phyloP scores from a whole-genome alignment of 2,329 filamentous ascomycete genomes.

The Stylonectria norvegica region DNA sequence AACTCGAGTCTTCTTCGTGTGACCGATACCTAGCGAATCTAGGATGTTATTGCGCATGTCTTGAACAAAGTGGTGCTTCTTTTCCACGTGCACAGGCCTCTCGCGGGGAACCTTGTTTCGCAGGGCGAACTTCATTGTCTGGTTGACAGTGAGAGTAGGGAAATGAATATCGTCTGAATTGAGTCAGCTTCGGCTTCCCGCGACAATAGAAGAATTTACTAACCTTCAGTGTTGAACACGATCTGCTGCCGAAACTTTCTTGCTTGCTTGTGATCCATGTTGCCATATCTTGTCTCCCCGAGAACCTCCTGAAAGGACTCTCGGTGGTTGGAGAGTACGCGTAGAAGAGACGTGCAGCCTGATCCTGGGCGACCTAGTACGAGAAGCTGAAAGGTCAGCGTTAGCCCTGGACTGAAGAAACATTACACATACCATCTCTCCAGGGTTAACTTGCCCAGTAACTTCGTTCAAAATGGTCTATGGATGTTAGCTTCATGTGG shows the following conservation, averaged over 20 bases:
- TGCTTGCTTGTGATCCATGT: constrained; percentile 22
- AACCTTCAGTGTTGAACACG: constrained; percentile 33
- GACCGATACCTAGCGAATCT: constrained; percentile 61
- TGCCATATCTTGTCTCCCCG: constrained; percentile 27
- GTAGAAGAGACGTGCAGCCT: constrained; percentile 31
- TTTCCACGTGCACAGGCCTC: constrained; percentile 37
- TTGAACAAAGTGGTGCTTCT: constrained; percentile 29
- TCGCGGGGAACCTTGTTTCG: constrained; percentile 59
- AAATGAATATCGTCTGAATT: constrained; percentile 55
- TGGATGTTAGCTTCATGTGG: not conserved
- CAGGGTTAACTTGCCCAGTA: constrained; percentile 38
- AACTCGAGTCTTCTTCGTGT: constrained; percentile 59
- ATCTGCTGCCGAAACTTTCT: constrained; percentile 27
- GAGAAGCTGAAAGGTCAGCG: constrained; percentile 21
- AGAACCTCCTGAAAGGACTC: constrained; percentile 27
- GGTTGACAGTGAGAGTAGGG: constrained; percentile 60
- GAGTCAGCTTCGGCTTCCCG: not conserved
- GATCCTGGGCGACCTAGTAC: constrained; percentile 32
- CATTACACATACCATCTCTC: constrained; percentile 37
- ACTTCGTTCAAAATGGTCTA: constrained; percentile 39
- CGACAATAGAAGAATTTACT: not conserved
- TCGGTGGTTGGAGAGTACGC: constrained; percentile 29
- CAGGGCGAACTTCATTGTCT: constrained; percentile 62
- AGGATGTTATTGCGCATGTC: constrained; percentile 33
- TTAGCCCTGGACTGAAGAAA: not conserved